Evolutionary conservation across 1,139 yeast genomes (phyloP).

Genomic region (Debaryomyces robertsiae): DNA sequence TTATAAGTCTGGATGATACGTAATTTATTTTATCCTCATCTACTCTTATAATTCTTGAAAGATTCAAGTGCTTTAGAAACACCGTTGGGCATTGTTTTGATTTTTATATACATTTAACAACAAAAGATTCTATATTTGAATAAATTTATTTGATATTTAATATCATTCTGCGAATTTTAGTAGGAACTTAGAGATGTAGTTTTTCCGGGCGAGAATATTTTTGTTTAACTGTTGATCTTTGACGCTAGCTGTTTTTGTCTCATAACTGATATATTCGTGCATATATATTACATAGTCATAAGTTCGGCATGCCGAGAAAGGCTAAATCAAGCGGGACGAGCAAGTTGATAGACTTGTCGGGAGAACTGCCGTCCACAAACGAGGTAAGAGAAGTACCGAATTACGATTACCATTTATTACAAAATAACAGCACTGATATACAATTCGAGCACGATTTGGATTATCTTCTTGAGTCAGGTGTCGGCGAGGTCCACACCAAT

Average conservation of each 20-base stretch:
- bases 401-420: constrained; percentile 20
- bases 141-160: constrained; percentile 12
- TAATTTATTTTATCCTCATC: constrained; percentile 11
- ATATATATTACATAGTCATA: no score
- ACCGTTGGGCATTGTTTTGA: constrained; percentile 16
- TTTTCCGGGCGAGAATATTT: background rate
- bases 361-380: constrained; percentile 3
- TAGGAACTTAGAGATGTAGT: no score
- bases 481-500: background rate
- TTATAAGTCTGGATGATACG: constrained; percentile 11
- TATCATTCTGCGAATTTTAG: no score
- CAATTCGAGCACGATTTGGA: constrained; percentile 28
- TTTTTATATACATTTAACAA: constrained; percentile 13
- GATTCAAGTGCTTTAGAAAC: constrained; percentile 12
- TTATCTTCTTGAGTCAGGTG: constrained; percentile 16
- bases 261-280: no score
- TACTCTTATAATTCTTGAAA: constrained; percentile 12
- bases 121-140: constrained; percentile 12
- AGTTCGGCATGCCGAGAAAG: constrained; percentile 2
- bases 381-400: constrained; percentile 14
- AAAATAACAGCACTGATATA: constrained; percentile 16
- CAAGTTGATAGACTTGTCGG: constrained; percentile 13
- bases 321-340: background rate
- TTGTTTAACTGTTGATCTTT: background rate
- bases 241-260: no score